Evolutionary conservation across 495 filamentous ascomycete genomes (phyloP).

Genomic region (Podospora appendiculata): DNA sequence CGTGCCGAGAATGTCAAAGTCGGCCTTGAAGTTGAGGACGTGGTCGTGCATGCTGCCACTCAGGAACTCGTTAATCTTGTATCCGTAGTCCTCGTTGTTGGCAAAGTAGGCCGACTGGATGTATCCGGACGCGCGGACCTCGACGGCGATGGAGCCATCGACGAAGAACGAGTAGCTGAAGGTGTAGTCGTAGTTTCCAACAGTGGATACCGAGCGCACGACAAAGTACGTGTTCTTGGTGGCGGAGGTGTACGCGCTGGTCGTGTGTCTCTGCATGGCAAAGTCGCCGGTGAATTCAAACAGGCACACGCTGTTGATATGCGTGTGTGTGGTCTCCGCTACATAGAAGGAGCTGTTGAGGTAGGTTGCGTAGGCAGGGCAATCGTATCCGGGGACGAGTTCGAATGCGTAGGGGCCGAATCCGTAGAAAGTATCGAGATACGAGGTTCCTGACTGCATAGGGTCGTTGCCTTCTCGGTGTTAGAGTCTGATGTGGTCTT

Average conservation of each 20-base stretch:
- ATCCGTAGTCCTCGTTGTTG: constrained; percentile 49
- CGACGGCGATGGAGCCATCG: constrained; percentile 46
- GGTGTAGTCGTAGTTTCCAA: constrained; percentile 43
- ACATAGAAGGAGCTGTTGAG: constrained; percentile 33
- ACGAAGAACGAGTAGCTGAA: constrained; percentile 37
- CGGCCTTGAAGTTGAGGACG: constrained; percentile 51
- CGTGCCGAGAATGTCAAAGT: constrained; percentile 45
- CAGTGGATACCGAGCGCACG: constrained; percentile 34
- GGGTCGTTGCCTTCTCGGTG: constrained; percentile 33
- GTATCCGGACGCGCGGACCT: constrained; percentile 48
- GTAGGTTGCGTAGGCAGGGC: constrained; percentile 41
- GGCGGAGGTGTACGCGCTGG: constrained; percentile 22
- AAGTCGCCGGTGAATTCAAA: constrained; percentile 42
- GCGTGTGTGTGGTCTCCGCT: constrained; percentile 29
- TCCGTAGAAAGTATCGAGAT: constrained; percentile 40
- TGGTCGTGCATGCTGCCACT: constrained; percentile 54
- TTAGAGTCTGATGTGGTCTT: background rate
- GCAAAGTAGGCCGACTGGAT: constrained; percentile 46
- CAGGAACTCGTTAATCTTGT: constrained; percentile 44
- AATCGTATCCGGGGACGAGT: constrained; percentile 45
- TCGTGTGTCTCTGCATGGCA: constrained; percentile 37
- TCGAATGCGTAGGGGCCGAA: constrained; percentile 39
- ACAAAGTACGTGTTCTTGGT: constrained; percentile 41
- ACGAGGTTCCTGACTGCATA: constrained; percentile 31
- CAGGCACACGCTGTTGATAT: constrained; percentile 40